Evolutionary conservation across 192 early-diverging fungal species (phyloP), one percentile per base, ranked within the genome.

Genomic region (Spizellomyces sp.): DNA sequence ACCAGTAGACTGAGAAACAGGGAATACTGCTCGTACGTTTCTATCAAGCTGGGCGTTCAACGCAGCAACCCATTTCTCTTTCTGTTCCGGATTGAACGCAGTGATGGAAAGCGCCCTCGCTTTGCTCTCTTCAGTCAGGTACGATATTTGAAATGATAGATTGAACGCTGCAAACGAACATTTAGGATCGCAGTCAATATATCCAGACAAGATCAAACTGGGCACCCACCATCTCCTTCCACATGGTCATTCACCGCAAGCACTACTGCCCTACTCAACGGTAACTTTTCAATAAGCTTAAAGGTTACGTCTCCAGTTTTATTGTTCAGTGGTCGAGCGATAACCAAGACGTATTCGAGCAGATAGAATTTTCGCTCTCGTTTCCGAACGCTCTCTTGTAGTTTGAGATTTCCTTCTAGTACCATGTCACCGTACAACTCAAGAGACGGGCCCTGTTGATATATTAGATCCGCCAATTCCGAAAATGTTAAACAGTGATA

Each of bases 311-410:
- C 69, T 42, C 15, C 58, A 19, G 14, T 19, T 22, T 77, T 78
- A 48, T 41, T 22, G 22, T 55, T n/a, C 44, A 70, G 47, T n/a
- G 67, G 22, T 61, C 60, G 61, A 15, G 72, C 48, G n/a, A 79
- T 77, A 22, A 79, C 17, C 9, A 79, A 56, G 8, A 79, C 10
- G 45, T 56, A 21, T 48, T 73, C 76, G 2, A 79, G 58, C 14
- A 79, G 66, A 45, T 78, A 79, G 58, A 79, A 79, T 10, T 47
- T 19, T 9, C 74, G 60, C 48, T 79, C 78, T 14, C 71, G 44
- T 52, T 65, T 57, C 14, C 68, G 47, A 6, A 27, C 62, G 7
- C 63, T 56, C 42, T 79, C 78, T 10, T 36, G 59, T 6, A 79
- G 59, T 64, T 73, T 79, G 15, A 79, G 62, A 42, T 54, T 74